A percentile compares a stretch with the other conserved stretches of the same genome.
These are phyloP conservation scores for Dryadomyces quercus-mongolicae DNA, from an alignment of 2,329 filamentous ascomycete genomes.

Conservation along the genomic window DNA sequence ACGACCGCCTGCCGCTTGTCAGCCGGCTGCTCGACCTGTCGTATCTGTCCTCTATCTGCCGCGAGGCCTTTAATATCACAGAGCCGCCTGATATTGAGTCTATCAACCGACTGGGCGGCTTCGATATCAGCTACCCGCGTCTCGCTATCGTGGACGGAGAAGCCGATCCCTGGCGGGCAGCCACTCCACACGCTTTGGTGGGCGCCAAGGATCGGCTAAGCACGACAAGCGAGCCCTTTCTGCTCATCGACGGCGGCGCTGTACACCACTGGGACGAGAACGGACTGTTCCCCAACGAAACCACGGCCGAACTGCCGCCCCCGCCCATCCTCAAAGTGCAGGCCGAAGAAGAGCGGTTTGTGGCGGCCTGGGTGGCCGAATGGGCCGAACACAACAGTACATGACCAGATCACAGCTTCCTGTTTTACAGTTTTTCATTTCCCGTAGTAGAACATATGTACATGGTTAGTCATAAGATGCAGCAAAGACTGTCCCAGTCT, in stretches of 20 bases:
- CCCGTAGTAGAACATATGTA: neutral
- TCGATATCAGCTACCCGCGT: constrained; percentile 58
- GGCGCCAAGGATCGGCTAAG: constrained; percentile 44
- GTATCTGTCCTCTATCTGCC: constrained; percentile 51
- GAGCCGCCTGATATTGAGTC: constrained; percentile 46
- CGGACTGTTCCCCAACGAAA: constrained; percentile 51
- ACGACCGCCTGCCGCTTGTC: constrained; percentile 52
- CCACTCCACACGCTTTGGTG: constrained; percentile 56
- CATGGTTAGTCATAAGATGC: neutral
- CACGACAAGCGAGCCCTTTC: constrained; percentile 54
- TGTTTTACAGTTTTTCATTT: neutral
- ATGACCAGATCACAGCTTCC: neutral
- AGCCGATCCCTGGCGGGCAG: constrained; percentile 68
- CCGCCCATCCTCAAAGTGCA: constrained; percentile 7
- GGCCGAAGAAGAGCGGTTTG: constrained; percentile 11
- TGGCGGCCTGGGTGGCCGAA: constrained; percentile 11
- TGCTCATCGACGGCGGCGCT: constrained; percentile 54
- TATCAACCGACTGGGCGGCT: constrained; percentile 69
- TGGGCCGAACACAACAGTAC: neutral
- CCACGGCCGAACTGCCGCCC: constrained; percentile 18
- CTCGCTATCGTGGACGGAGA: constrained; percentile 69
- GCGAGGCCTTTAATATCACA: constrained; percentile 57
- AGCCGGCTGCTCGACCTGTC: constrained; percentile 57
- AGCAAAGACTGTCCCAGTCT: neutral
- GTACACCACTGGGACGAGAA: constrained; percentile 79